A percentile compares a stretch with the other conserved stretches of the same genome.
Conservation (phyloP, 2,329 filamentous ascomycete species). For the Talaromyces sp. region DNA sequence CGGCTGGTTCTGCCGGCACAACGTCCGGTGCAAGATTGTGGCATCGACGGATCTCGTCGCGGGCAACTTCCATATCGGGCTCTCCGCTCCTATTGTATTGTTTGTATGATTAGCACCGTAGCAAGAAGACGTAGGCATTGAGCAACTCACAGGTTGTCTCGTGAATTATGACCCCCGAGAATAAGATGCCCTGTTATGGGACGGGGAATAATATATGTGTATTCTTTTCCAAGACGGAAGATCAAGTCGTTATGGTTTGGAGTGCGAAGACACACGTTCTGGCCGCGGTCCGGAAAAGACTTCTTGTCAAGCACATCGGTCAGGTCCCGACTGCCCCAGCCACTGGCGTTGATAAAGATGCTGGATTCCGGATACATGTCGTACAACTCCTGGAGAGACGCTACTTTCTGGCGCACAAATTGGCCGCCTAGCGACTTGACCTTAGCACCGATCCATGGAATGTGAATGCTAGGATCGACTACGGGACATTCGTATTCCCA, state of each 20-base stretch:
- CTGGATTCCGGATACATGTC: constrained; percentile 29
- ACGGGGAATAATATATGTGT: constrained; percentile 35
- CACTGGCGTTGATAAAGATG: constrained; percentile 36
- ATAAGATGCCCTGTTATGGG: constrained; percentile 28
- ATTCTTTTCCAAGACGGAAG: constrained; percentile 33
- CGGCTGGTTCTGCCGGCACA: constrained; percentile 26
- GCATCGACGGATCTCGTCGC: constrained; percentile 35
- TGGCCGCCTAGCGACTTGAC: constrained; percentile 26
- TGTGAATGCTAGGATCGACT: constrained; percentile 33
- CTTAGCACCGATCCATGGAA: constrained; percentile 29
- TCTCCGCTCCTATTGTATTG: constrained; percentile 13
- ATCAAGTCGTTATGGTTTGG: constrained; percentile 26
- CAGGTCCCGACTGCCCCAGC: constrained; percentile 29
- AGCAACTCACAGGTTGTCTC: constrained; percentile 24
- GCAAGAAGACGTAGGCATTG: background rate
- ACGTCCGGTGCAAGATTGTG: constrained; percentile 33
- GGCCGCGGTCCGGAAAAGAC: constrained; percentile 33
- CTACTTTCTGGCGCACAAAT: constrained; percentile 29
- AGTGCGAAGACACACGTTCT: constrained; percentile 33
- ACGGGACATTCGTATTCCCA: constrained; percentile 35
- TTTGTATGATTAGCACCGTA: too few species aligned
- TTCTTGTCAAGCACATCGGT: constrained; percentile 29
- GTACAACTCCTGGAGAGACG: constrained; percentile 29
- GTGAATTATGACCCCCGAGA: constrained; percentile 31
- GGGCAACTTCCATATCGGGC: constrained; percentile 30